A percentile compares a stretch with the other conserved stretches of the same genome.
phyloP scores from a whole-genome alignment of 306 rosid genomes.

The Quillaja saponaria region DNA sequence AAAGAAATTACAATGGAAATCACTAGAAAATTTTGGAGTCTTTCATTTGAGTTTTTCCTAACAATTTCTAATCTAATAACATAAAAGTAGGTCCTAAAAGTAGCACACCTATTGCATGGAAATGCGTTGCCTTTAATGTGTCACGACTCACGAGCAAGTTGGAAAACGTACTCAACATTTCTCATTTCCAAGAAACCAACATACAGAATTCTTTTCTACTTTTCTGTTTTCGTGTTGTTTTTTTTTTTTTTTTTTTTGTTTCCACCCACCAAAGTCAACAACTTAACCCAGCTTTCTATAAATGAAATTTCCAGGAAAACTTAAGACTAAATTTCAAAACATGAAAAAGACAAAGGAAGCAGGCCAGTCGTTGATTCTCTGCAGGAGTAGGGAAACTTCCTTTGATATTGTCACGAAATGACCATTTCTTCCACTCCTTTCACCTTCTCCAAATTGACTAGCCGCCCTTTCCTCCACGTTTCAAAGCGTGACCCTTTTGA shows the following conservation, averaged over 20 bases:
- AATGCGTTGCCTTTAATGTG: too few relatives aligned
- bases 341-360: constrained; percentile 23
- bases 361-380: constrained; percentile 41
- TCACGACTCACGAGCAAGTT: too few relatives aligned
- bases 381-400: constrained; percentile 41
- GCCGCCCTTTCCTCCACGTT: constrained; percentile 44
- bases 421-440: constrained; percentile 13
- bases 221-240: too few relatives aligned
- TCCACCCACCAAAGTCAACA: neutral
- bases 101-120: too few relatives aligned
- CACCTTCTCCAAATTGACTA: constrained; percentile 2
- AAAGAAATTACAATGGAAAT: too few relatives aligned
- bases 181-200: too few relatives aligned
- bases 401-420: constrained; percentile 17
- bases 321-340: neutral
- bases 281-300: neutral
- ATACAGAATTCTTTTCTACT: too few relatives aligned
- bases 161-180: too few relatives aligned
- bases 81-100: too few relatives aligned
- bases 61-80: too few relatives aligned
- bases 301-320: neutral
- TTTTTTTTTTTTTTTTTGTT: neutral
- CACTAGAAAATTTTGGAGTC: too few relatives aligned
- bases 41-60: too few relatives aligned
- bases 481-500: constrained; percentile 18